Conservation (phyloP, 768 basidiomycete genomes). For the Lactarius pseudohatsudake region DNA sequence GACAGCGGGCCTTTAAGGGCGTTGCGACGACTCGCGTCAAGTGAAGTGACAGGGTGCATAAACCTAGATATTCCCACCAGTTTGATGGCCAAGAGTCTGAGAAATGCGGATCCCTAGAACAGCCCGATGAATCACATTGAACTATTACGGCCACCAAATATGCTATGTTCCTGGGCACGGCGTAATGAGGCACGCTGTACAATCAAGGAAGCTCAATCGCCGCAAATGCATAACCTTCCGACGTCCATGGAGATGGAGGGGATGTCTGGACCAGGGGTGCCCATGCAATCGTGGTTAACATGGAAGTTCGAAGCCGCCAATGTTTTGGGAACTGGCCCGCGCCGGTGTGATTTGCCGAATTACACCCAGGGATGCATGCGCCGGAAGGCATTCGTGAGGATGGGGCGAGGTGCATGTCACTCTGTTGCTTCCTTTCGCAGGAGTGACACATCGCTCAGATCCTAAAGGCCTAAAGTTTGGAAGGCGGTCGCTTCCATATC, state of each 20-base stretch:
- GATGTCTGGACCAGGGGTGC: constrained; percentile 10
- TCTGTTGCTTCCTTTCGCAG: constrained; percentile 10
- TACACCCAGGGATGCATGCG: not conserved
- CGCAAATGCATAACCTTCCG: constrained; percentile 23
- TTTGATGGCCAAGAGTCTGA: constrained; percentile 4
- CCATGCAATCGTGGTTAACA: constrained; percentile 2
- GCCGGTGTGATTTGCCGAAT: constrained; percentile 7
- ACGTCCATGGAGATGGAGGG: constrained; percentile 22
- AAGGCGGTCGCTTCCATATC: not conserved
- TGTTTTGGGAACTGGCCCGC: constrained; percentile 5
- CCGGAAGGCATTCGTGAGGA: not conserved
- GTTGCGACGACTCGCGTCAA: not conserved
- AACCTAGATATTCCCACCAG: constrained; percentile 8
- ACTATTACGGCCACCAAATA: constrained; percentile 15
- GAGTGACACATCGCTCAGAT: not conserved
- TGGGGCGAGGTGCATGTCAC: not conserved
- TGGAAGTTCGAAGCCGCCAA: constrained; percentile 12
- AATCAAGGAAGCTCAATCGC: constrained; percentile 17
- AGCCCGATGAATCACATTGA: constrained; percentile 11
- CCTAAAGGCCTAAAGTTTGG: not conserved
- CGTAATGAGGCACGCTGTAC: constrained; percentile 2
- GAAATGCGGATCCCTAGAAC: constrained; percentile 5
- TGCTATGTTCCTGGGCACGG: constrained; percentile 14
- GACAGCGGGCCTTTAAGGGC: constrained; percentile 20
- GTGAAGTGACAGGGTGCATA: not conserved